Percentiles rank a stretch among this genome's conserved stretches.
These are phyloP conservation scores for Sapria himalayana DNA, from an alignment of 345 rosid genomes.

Conservation along the genomic window DNA sequence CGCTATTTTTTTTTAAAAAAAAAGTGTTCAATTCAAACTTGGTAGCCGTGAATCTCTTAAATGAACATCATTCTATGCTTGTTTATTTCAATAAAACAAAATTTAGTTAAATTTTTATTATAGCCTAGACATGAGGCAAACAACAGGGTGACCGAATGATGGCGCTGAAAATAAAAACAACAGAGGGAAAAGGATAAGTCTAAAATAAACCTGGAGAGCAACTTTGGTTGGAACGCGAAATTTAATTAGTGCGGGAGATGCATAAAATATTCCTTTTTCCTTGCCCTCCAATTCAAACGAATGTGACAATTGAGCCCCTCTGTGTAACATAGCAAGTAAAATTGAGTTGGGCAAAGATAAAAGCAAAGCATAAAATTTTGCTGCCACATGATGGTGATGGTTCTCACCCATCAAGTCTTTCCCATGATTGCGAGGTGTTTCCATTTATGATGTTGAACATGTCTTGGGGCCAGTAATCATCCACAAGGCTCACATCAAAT, in stretches of 20 bases:
- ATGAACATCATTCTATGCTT: too few relatives aligned
- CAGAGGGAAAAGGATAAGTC: not conserved
- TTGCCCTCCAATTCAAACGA: conserved; percentile 76
- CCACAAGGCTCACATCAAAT: conserved; percentile 53
- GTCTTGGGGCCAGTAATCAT: conserved; percentile 50
- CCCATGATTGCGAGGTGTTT: conserved; percentile 73
- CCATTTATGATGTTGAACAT: conserved; percentile 42
- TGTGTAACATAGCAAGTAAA: conserved; percentile 14
- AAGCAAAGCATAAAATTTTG: not conserved
- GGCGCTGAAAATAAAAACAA: not conserved
- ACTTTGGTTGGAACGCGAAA: conserved; percentile 81
- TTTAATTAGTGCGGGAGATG: conserved; percentile 73
- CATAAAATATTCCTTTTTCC: conserved; percentile 50
- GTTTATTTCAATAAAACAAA: too few relatives aligned
- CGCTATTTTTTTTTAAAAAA: too few relatives aligned
- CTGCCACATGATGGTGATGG: not conserved
- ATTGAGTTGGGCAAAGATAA: not conserved
- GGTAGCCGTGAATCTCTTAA: too few relatives aligned
- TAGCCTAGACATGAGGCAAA: too few relatives aligned
- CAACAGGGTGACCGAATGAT: too few relatives aligned
- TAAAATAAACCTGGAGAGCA: conserved; percentile 43
- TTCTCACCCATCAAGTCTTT: conserved; percentile 86
- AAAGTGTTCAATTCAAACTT: too few relatives aligned
- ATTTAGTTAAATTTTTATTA: too few relatives aligned
- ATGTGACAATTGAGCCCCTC: conserved; percentile 65